These are phyloP conservation scores for Podochytrium sp. DNA, from an alignment of 192 early-diverging fungal genomes.

Conservation along the genomic window DNA sequence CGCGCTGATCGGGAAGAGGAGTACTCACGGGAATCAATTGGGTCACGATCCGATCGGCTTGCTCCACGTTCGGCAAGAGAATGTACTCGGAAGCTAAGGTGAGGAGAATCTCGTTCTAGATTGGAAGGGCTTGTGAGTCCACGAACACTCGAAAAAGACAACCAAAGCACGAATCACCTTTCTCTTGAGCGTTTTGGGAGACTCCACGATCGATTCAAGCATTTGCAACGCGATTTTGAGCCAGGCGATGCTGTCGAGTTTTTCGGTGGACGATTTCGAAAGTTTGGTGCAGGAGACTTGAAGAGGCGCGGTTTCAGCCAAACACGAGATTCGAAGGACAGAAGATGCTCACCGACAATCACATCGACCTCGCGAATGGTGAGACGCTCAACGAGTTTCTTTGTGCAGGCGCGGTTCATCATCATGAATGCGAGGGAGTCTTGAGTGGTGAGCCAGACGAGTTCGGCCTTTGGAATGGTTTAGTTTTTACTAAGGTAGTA, in stretches of 20 bases:
- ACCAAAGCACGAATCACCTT: neutral
- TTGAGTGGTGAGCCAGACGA: neutral
- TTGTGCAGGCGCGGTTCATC: conserved; percentile 18
- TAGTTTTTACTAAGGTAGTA: neutral
- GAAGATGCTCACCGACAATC: neutral
- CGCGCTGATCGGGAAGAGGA: neutral
- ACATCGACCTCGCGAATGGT: conserved; percentile 24
- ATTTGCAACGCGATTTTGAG: conserved; percentile 23
- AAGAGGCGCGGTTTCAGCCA: neutral
- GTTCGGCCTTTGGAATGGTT: conserved; percentile 9
- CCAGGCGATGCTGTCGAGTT: conserved; percentile 14
- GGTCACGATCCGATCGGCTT: conserved; percentile 9
- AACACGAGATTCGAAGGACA: neutral
- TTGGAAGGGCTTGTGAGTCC: neutral
- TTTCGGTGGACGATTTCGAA: neutral
- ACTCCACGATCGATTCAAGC: neutral
- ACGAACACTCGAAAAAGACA: neutral
- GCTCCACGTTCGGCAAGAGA: neutral
- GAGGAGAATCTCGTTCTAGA: conserved; percentile 16
- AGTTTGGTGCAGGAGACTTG: conserved; percentile 13
- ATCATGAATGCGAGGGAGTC: conserved; percentile 15
- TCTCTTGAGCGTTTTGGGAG: neutral
- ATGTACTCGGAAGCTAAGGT: conserved; percentile 19
- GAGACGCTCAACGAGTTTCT: neutral
- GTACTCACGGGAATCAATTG: neutral